Base-by-base conservation (phyloP, 2,329 filamentous ascomycete genomes). In the Pseudogymnoascus sp. region DNA sequence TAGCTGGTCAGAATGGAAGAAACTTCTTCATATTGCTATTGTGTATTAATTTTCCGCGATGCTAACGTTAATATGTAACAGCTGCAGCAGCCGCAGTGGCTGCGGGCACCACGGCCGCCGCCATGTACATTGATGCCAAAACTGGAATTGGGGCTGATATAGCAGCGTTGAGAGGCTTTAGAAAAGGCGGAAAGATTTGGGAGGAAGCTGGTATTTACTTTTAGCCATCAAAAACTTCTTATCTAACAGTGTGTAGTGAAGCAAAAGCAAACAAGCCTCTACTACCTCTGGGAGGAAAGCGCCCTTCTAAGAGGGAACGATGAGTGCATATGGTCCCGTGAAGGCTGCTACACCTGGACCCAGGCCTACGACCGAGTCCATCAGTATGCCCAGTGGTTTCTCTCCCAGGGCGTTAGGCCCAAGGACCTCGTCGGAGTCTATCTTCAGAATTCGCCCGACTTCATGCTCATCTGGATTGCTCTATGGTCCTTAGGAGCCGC, bases 281-380 rank as follows among this genome's bases (percentile, higher is more conserved):
- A 87, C 80, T 89, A 89, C 73, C 75, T 83, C 63, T 86, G 91
- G 70, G 83, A 87, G 70, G 76, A 80, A 11, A 75, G 81, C 7
- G 85, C 80, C 13, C 76, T 79, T 47, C 74, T 76, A 19, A 78
- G 82, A 31, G 82, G 80, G 0, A 76, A 82, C 63, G 78, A 80
- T 50, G 78, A 82, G 64, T 85, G 83, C 67, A 80, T 92, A 68
- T 91, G 89, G 89, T 87, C 86, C 40, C 83, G 86, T 10, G 78
- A 78, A 50, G 80, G 82, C 21, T 80, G 77, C 68, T 87, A 84
- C 74, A 87, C 84, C 2, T 89, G 82, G 75, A 75, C 75, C 19
- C 77, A 87, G 67, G 72, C 82, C 0, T 81, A 83, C 62, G 76
- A 79, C n/a, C 78, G 80, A n/a, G 78, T 77, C 8, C 80, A 83